These are phyloP conservation scores for Lichtheimia hyalospora DNA, from an alignment of 371 early-diverging fungal species.

Conservation along the genomic window DNA sequence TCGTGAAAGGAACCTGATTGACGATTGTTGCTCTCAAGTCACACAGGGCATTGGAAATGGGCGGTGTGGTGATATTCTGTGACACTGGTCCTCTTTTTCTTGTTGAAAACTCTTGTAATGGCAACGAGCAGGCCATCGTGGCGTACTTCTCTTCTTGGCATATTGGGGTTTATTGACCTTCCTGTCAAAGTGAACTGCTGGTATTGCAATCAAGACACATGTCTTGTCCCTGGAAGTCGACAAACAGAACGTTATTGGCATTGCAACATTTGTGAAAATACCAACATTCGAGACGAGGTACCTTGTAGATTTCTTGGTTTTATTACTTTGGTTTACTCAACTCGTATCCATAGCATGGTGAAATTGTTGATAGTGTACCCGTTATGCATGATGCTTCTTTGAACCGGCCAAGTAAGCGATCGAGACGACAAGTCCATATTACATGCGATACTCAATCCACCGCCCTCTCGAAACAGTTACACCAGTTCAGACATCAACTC, in stretches of 20 bases:
- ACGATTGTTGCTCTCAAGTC: no score
- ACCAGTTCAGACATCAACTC: no score
- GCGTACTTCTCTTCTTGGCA: constrained; percentile 8
- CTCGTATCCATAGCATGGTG: constrained; percentile 16
- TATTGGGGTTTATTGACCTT: constrained; percentile 21
- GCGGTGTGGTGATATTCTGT: no score
- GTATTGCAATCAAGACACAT: constrained; percentile 32
- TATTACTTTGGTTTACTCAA: neutral
- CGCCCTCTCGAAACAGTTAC: no score
- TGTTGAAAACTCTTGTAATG: no score
- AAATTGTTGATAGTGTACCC: constrained; percentile 18
- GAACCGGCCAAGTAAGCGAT: constrained; percentile 15
- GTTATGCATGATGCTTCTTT: constrained; percentile 11
- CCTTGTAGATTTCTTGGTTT: neutral
- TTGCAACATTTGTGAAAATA: constrained; percentile 26
- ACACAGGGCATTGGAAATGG: no score
- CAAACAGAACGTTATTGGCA: constrained; percentile 20
- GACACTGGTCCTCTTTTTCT: no score
- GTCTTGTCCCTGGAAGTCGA: constrained; percentile 17
- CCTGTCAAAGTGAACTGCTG: constrained; percentile 29
- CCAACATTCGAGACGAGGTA: constrained; percentile 24
- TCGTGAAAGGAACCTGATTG: no score
- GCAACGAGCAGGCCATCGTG: constrained; percentile 6
- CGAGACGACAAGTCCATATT: no score
- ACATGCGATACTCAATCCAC: no score